Evolutionary conservation across 177 flowering plant species (phyloP).

Genomic region (Vitis hybrid): DNA sequence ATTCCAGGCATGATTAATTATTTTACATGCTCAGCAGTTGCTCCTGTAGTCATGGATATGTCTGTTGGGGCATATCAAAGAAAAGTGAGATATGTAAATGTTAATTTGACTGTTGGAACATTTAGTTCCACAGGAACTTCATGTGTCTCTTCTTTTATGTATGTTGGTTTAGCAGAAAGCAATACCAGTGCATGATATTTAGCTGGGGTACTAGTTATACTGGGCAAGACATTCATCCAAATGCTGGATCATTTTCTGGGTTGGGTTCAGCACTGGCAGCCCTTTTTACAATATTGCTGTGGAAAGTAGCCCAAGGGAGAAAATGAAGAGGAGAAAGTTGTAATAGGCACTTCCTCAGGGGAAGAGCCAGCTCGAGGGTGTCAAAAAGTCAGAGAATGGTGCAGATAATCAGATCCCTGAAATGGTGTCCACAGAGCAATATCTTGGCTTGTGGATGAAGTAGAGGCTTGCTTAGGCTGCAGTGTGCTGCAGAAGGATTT

Average conservation of each 20-base stretch:
- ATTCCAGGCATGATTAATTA: not conserved
- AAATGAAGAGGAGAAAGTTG: too few relatives aligned
- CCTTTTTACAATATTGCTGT: not conserved
- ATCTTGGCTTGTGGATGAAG: too few relatives aligned
- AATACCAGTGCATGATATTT: not conserved
- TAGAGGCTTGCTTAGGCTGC: too few relatives aligned
- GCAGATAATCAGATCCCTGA: too few relatives aligned
- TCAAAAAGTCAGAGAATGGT: too few relatives aligned
- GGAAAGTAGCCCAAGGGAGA: not conserved
- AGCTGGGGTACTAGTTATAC: not conserved
- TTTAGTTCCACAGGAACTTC: not conserved
- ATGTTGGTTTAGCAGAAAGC: not conserved
- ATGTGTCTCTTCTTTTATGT: not conserved
- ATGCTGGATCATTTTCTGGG: not conserved
- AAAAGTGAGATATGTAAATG: too few relatives aligned
- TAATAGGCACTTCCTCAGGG: too few relatives aligned
- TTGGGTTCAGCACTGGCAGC: not conserved
- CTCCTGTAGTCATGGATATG: not conserved
- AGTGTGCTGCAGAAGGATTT: too few relatives aligned
- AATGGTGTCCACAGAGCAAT: too few relatives aligned
- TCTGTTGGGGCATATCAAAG: not conserved
- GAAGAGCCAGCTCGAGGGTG: too few relatives aligned
- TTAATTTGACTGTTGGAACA: not conserved
- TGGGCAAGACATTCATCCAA: not conserved
- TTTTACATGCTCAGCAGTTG: not conserved